Base-by-base conservation (phyloP, 1,139 yeast species). In the Pichia sp. region DNA sequence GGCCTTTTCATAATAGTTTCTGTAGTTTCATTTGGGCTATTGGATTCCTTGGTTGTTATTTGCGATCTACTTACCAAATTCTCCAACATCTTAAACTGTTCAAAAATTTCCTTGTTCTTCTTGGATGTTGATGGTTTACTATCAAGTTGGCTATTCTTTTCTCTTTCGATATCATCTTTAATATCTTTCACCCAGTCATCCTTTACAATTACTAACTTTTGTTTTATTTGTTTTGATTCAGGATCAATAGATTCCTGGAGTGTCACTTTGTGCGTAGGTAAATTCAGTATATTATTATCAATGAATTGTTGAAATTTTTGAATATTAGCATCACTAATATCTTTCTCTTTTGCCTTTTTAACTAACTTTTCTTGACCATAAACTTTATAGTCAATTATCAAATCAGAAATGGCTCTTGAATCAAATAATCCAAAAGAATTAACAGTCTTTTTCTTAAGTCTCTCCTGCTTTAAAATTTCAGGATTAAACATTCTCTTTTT, bases 251-350 rank as follows among this genome's bases (percentile, higher is more conserved):
- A 30, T 23, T 49, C 50, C 12, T 44, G 46, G 28, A 47, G 31
- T 41, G 54, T 47, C 37, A 59, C 55, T 30, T 51, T 54, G 37
- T 51, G 52, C 6, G 54, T 51, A 10, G 63, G 62, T 39, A 58
- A 39, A 10, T 43, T 37, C 6, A 59, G 31, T 10, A 46, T 36
- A 6, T 55, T 55, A 2, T 43, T 38, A 29, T 55, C 55, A 11
- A 59, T 42, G 11, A 53, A 33, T 7, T 41, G 35, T 34, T 52
- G 39, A 5, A 59, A 43, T 7, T 40, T 37, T 6, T 25, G 23
- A 35, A 52, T 42, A 38, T 57, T 52, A 20, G 46, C 40, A 4
- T 41, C 42, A 28, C 42, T 54, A 10, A 57, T 42, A 12, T 52
- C 50, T 8, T 36, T 40, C 22, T 45, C 43, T 30, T 49, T 43